These are phyloP conservation scores for Dendryphion nanum DNA, from an alignment of 2,329 filamentous ascomycete species.

Conservation along the genomic window DNA sequence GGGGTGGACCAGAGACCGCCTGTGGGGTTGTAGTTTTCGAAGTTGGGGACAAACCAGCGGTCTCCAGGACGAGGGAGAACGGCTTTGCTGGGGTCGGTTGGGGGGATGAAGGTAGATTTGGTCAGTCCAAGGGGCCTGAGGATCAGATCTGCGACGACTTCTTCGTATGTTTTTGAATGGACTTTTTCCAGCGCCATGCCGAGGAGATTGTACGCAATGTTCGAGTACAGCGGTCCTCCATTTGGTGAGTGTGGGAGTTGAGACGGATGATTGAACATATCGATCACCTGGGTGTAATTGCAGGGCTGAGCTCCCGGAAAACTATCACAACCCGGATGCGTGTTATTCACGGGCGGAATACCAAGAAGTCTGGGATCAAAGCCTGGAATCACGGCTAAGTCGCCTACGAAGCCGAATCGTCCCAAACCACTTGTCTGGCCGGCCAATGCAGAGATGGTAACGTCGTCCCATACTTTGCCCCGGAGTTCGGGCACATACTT, in stretches of 20 bases:
- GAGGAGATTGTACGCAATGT: constrained; percentile 3
- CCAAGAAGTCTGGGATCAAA: constrained; percentile 13
- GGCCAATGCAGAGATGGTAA: constrained; percentile 19
- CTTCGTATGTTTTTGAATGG: constrained; percentile 16
- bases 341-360: constrained; percentile 14
- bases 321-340: constrained; percentile 21
- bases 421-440: constrained; percentile 22
- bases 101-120: constrained; percentile 13
- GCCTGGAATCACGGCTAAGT: constrained; percentile 16
- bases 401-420: constrained; percentile 17
- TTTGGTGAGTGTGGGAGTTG: constrained; percentile 14
- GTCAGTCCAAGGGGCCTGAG: constrained; percentile 16
- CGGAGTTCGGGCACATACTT: constrained; percentile 21
- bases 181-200: constrained; percentile 17
- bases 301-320: constrained; percentile 12
- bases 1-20: constrained; percentile 28
- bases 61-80: constrained; percentile 16
- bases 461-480: constrained; percentile 13
- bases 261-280: constrained; percentile 20
- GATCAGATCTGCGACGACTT: constrained; percentile 21
- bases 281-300: constrained; percentile 11
- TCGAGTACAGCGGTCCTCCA: constrained; percentile 3
- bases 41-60: constrained; percentile 18
- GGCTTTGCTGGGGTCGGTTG: constrained; percentile 10
- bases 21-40: constrained; percentile 24